Conservation (phyloP, 1,284 basidiomycete genomes). For the Rhodotorula sp. region DNA sequence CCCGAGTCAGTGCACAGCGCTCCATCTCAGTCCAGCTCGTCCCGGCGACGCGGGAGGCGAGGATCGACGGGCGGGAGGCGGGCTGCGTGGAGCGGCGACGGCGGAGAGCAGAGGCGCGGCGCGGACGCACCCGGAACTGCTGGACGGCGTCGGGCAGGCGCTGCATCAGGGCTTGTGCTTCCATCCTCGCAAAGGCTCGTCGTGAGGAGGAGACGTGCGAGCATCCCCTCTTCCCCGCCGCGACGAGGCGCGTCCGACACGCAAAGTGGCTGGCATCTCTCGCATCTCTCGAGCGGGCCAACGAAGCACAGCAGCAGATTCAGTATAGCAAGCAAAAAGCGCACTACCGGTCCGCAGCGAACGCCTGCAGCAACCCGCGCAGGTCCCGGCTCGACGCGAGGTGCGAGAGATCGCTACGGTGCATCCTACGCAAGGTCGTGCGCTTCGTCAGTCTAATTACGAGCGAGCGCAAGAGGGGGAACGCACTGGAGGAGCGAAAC, state of each 20-base stretch:
- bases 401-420: constrained; percentile 31
- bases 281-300: too few species aligned
- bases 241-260: neutral
- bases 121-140: constrained; percentile 25
- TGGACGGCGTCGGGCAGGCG: constrained; percentile 29
- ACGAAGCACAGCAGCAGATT: neutral
- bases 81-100: neutral
- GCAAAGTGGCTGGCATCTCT: neutral
- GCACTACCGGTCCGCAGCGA: neutral
- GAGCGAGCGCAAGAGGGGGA: too few species aligned
- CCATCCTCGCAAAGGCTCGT: constrained; percentile 7
- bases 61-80: neutral
- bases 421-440: constrained; percentile 23
- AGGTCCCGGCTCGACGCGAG: constrained; percentile 29
- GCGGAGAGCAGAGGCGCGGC: neutral
- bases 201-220: neutral
- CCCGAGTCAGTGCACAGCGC: neutral
- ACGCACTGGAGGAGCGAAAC: constrained; percentile 38
- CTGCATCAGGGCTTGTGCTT: constrained; percentile 27
- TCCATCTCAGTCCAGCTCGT: too few species aligned
- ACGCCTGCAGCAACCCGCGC: constrained; percentile 12
- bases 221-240: too few species aligned
- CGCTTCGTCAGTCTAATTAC: neutral
- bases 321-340: neutral
- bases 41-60: neutral